Percentiles rank a stretch among this genome's conserved stretches.
Conservation (phyloP, 2,329 filamentous ascomycete species). For the Blastomyces silverae region DNA sequence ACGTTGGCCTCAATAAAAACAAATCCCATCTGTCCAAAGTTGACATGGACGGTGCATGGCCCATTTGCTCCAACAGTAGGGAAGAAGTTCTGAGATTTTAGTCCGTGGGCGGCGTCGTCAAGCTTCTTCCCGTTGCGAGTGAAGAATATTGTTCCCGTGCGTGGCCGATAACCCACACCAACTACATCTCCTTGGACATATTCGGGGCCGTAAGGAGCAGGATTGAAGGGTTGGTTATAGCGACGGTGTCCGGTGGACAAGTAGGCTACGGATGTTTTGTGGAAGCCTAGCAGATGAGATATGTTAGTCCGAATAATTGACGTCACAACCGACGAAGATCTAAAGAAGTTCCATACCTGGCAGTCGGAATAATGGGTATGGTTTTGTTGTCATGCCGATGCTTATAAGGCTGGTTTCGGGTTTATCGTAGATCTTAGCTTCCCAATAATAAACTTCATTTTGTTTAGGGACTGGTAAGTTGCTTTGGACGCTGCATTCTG, state of each 20-base stretch:
- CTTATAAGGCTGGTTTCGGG: slow-evolving; percentile 79
- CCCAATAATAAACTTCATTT: slow-evolving; percentile 99
- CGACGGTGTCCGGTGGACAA: slow-evolving; percentile 78
- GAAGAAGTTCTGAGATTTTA: slow-evolving; percentile 96
- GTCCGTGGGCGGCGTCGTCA: slow-evolving; percentile 85
- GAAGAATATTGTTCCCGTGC: slow-evolving; percentile 94
- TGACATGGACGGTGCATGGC: slow-evolving; percentile 87
- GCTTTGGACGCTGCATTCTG: slow-evolving; percentile 93
- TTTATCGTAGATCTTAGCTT: slow-evolving; percentile 97
- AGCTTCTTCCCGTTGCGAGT: slow-evolving; percentile 96
- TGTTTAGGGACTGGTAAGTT: slow-evolving; percentile 96
- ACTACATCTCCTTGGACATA: slow-evolving; percentile 93
- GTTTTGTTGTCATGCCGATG: slow-evolving; percentile 93
- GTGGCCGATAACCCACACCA: slow-evolving; percentile 87
- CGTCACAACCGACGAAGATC: neutral
- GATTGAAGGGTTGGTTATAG: slow-evolving; percentile 84
- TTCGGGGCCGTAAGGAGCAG: slow-evolving; percentile 71
- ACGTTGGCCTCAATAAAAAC: slow-evolving; percentile 99
- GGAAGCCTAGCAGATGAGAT: slow-evolving; percentile 58
- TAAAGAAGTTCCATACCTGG: slow-evolving; percentile 59
- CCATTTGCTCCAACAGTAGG: slow-evolving; percentile 95
- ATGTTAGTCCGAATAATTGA: slow-evolving; percentile 15
- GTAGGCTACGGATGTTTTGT: slow-evolving; percentile 89
- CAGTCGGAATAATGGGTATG: slow-evolving; percentile 87
- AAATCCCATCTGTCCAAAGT: slow-evolving; percentile 95